Base-by-base conservation (phyloP, 2,329 filamentous ascomycete species). In the Colletotrichum zoysiae region DNA sequence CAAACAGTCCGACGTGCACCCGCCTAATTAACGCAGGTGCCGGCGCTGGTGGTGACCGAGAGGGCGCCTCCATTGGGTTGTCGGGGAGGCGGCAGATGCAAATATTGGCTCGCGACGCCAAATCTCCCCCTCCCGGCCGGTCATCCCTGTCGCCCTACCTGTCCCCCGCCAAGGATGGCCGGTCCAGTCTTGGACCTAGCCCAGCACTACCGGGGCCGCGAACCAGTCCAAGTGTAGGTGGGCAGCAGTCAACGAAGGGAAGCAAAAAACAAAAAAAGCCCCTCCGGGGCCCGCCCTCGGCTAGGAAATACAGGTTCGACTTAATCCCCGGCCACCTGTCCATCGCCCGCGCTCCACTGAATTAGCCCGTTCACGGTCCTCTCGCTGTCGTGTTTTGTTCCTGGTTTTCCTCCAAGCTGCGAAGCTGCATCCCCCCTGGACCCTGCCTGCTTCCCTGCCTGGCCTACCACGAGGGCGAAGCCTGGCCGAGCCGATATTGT, bases 401-500 rank as follows among this genome's bases (percentile, higher is more conserved):
- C 55, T 73, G 50, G 44, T 58, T 61, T 55, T 73, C 48, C 62
- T 20, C 59, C 46, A 30, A 51, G 59, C 9, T 51, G n/a, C 40
- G 33, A 46, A 46, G 59, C 48, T 50, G 59, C 46, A 8, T 16
- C 35, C 30, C 42, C 56, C 67, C 67, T 56, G 42, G 48, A 60
- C 55, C 67, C 50, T 71, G 59, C 50, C 42, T 73, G 51, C 48
- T 57, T 35, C 23, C 44, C 33, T 53, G 44, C 38, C 51, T 64
- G n/a, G 44, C 18, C 42, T 44, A 44, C 33, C 18, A 67, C 56
- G 65, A 68, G 56, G 62, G 58, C 68, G 35, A 58, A 71, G 65
- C 69, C 58, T 67, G 57, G 68, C 64, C 64, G 63, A 71, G 65
- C 65, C 58, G 67, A 71, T 71, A 64, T 68, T 71, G 69, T 58